phyloP scores from a whole-genome alignment of 2,329 filamentous ascomycete species.

The Ophiostoma piceae region DNA sequence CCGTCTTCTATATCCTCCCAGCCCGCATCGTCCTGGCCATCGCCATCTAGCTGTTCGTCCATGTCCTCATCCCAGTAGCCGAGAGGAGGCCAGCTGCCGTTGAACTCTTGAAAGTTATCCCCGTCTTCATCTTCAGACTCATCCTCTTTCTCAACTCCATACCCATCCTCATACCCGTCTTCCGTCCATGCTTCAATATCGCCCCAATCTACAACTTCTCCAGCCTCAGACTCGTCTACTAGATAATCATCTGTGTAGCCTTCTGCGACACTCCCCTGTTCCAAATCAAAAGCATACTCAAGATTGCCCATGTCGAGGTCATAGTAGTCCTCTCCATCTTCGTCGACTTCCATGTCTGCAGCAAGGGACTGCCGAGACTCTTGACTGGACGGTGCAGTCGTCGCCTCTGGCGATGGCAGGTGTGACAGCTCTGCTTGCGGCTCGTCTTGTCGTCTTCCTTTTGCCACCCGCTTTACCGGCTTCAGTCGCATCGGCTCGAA shows the following conservation, averaged over 20 bases:
- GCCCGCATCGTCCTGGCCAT: neutral
- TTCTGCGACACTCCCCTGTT: neutral
- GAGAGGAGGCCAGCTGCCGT: slow-evolving; percentile 11
- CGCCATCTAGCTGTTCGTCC: neutral
- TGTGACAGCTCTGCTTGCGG: neutral
- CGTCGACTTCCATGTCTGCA: neutral
- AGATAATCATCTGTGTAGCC: neutral
- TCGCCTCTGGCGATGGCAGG: neutral
- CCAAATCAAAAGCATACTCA: neutral
- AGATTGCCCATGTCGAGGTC: slow-evolving; percentile 16
- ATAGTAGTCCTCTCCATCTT: neutral
- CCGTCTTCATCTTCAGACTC: neutral
- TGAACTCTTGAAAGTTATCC: neutral
- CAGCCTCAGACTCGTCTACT: neutral
- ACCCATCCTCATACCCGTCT: neutral
- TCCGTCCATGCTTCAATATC: slow-evolving; percentile 23
- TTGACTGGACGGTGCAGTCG: neutral
- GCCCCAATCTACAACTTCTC: slow-evolving; percentile 17
- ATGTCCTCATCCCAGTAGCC: neutral
- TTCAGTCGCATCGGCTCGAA: neutral
- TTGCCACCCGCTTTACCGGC: neutral
- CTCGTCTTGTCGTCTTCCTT: neutral
- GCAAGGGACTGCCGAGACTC: neutral
- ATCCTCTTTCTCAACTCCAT: neutral
- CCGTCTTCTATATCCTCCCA: slow-evolving; percentile 20